Evolutionary conservation across 2,329 filamentous ascomycete species (phyloP), one percentile per base, ranked within the genome.

Genomic region (Aspergillus fructus): DNA sequence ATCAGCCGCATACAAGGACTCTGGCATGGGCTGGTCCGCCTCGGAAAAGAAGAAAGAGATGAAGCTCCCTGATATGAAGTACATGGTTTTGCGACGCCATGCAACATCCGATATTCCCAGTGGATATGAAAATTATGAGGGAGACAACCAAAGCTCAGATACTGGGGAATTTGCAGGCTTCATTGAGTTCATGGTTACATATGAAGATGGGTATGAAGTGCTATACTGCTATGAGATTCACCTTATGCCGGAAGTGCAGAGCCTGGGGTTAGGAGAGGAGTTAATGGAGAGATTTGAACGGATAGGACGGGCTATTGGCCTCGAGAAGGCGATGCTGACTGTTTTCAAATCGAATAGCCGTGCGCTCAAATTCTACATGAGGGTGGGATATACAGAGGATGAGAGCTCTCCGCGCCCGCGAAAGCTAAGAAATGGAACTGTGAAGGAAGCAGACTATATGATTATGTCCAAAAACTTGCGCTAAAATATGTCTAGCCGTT

Each of bases 171-270:
- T 77, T 5, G 53, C 70, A 2, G 79, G 76, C 1, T 81, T 85
- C 63, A 64, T 81, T 15, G 83, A 81, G 4, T 83, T 83, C 67
- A 82, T 84, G 80, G 70, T 83, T 58, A 83, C 80, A n/a, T 77
- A 82, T 54, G 83, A 85, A 62, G 81, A 84, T 54, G 74, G 74
- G 4, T 69, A 78, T 19, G 78, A 83, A 12, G 85, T 87, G 5
- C 59, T 85, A n/a, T 88, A 87, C 67, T 80, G 85, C 63, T 88
- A 87, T 70, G 85, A 88, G 68, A 77, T 88, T 12, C 85, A 87
- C 62, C 74, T 86, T 7, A 64, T 69, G 1, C 69, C 76, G 0
- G 49, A 50, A 3, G 67, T 78, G 5, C 78, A 82, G 42, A 76
- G 79, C 7, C 71, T 67, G n/a, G 82, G 83, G 0, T 58, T 87